Evolutionary conservation across 768 basidiomycete species (phyloP).

Genomic region (Hortiboletus flavorubellus): DNA sequence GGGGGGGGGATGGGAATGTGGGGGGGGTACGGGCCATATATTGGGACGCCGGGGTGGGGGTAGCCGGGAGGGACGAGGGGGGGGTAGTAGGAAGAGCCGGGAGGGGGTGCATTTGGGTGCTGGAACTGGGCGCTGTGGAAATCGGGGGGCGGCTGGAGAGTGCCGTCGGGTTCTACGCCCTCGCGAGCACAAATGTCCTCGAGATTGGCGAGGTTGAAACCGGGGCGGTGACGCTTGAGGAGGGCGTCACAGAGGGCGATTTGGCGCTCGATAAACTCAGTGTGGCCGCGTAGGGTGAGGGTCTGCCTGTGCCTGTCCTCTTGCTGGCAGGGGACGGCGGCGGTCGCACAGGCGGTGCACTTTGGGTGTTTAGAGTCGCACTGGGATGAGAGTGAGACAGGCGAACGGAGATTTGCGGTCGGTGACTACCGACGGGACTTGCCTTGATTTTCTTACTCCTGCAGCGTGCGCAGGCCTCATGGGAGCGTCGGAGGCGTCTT

Average conservation of each 20-base stretch:
- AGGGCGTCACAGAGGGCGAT: conserved; percentile 75
- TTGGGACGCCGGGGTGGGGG: conserved; percentile 40
- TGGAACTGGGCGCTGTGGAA: conserved; percentile 35
- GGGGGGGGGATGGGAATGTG: conserved; percentile 39
- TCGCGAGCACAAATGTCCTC: conserved; percentile 64
- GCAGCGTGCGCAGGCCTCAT: conserved; percentile 90
- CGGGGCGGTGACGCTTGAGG: conserved; percentile 68
- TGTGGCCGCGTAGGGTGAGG: conserved; percentile 79
- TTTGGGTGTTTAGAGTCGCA: conserved; percentile 89
- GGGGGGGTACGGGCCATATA: conserved; percentile 43
- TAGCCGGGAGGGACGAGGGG: conserved; percentile 43
- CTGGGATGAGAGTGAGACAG: conserved; percentile 45
- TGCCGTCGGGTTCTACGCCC: conserved; percentile 51
- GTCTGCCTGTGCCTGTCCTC: conserved; percentile 88
- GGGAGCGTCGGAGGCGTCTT: conserved; percentile 78
- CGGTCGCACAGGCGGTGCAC: conserved; percentile 81
- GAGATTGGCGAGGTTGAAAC: conserved; percentile 62
- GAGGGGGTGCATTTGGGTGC: conserved; percentile 25
- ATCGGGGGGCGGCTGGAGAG: conserved; percentile 26
- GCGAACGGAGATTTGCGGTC: conserved; percentile 78
- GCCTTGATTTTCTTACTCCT: conserved; percentile 97
- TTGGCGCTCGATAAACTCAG: conserved; percentile 78
- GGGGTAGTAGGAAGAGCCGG: conserved; percentile 31
- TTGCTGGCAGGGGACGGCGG: conserved; percentile 77
- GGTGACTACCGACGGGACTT: conserved; percentile 63